phyloP scores from a whole-genome alignment of 441 rosid species.

The Pelargonium australe region DNA sequence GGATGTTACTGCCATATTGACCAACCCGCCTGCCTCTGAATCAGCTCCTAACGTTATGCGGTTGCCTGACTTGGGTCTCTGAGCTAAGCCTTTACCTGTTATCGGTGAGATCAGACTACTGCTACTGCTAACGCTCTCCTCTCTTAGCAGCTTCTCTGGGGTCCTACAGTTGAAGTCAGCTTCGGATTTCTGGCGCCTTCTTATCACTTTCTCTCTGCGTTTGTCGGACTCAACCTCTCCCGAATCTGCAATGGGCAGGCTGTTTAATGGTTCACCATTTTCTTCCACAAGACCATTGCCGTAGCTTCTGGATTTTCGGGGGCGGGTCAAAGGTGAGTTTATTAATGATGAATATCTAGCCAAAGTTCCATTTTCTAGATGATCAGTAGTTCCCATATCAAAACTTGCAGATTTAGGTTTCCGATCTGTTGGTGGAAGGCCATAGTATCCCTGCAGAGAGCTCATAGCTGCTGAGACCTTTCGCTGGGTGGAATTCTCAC shows the following conservation, averaged over 20 bases:
- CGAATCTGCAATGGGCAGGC: slow-evolving; percentile 15
- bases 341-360: slow-evolving; percentile 34
- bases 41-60: slow-evolving; percentile 28
- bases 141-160: slow-evolving; percentile 47
- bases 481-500: slow-evolving; percentile 36
- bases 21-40: slow-evolving; percentile 26
- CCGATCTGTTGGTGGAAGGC: slow-evolving; percentile 36
- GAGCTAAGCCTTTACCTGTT: slow-evolving; percentile 46
- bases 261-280: slow-evolving; percentile 29
- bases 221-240: slow-evolving; percentile 33
- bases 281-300: slow-evolving; percentile 41
- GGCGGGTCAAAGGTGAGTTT: slow-evolving; percentile 35
- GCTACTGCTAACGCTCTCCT: slow-evolving; percentile 26
- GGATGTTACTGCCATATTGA: slow-evolving; percentile 23
- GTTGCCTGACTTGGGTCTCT: slow-evolving; percentile 44
- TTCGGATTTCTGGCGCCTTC: slow-evolving; percentile 64
- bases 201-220: slow-evolving; percentile 36
- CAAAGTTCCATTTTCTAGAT: slow-evolving; percentile 28
- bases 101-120: slow-evolving; percentile 35
- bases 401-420: slow-evolving; percentile 34
- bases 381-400: slow-evolving; percentile 36
- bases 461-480: slow-evolving; percentile 57
- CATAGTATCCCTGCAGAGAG: slow-evolving; percentile 57
- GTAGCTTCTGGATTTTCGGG: slow-evolving; percentile 58
- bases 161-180: slow-evolving; percentile 29